Conservation (phyloP, 2,329 filamentous ascomycete species). For the Cladosporium sp. region DNA sequence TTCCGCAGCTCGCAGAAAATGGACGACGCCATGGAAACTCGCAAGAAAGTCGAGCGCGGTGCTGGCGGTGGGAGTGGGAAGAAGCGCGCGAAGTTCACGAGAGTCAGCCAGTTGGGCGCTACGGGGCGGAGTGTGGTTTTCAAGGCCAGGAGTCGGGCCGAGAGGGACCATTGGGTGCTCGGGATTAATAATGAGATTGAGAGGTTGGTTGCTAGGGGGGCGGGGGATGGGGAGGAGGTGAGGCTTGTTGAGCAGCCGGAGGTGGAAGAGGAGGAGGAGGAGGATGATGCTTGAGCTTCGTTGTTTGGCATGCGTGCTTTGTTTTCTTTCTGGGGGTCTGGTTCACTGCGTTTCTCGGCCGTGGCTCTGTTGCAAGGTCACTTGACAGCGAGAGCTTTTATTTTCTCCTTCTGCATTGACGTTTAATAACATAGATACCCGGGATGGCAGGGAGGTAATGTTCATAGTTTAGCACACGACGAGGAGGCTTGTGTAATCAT, state of each 20-base stretch:
- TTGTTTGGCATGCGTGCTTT: no score
- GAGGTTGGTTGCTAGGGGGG: conserved; percentile 42
- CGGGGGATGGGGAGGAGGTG: conserved; percentile 50
- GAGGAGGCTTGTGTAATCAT: no score
- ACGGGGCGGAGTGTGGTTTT: conserved; percentile 62
- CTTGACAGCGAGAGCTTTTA: background rate
- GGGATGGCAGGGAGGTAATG: no score
- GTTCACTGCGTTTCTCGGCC: no score
- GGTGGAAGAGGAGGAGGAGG: conserved; percentile 2
- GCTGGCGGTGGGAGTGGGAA: background rate
- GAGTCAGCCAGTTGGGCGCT: conserved; percentile 57
- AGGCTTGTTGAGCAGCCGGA: conserved; percentile 33
- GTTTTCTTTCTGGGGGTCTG: no score
- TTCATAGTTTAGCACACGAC: no score
- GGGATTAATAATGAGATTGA: conserved; percentile 64
- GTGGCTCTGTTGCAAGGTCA: no score
- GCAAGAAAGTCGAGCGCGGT: conserved; percentile 12
- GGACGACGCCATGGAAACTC: conserved; percentile 25
- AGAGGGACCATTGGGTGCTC: conserved; percentile 65
- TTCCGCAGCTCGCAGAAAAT: conserved; percentile 40
- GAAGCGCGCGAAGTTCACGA: conserved; percentile 42
- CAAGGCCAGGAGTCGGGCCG: conserved; percentile 58
- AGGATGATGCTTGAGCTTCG: background rate
- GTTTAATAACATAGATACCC: no score
- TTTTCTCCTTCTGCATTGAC: background rate